phyloP scores from a whole-genome alignment of 805 yeast species.

The Starmerella stigmatis region DNA sequence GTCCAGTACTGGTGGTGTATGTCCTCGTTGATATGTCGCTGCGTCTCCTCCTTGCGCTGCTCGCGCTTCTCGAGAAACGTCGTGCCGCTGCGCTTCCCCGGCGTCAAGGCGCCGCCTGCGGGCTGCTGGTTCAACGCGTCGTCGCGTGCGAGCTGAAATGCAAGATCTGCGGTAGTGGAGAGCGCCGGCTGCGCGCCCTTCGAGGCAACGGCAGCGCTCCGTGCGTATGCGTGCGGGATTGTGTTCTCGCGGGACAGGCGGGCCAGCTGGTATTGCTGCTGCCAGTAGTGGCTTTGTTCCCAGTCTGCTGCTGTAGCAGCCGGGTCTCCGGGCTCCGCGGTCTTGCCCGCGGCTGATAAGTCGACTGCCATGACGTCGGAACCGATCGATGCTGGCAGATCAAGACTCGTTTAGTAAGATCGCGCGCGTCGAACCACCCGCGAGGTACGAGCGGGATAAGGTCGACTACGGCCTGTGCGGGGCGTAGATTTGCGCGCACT shows the following conservation, averaged over 20 bases:
- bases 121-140: constrained; percentile 26
- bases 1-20: constrained; percentile 77
- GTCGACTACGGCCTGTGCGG: no score
- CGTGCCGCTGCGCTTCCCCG: constrained; percentile 14
- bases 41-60: constrained; percentile 35
- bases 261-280: constrained; percentile 64
- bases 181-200: constrained; percentile 27
- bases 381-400: neutral
- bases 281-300: constrained; percentile 42
- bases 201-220: constrained; percentile 60
- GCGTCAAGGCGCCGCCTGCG: constrained; percentile 23
- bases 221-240: constrained; percentile 70
- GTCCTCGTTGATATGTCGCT: constrained; percentile 32
- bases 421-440: neutral
- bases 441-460: no score
- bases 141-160: constrained; percentile 31
- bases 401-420: neutral
- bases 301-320: constrained; percentile 7
- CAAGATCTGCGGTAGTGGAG: constrained; percentile 33
- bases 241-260: constrained; percentile 59
- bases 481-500: no score
- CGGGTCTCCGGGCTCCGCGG: constrained; percentile 7
- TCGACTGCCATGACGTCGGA: constrained; percentile 10
- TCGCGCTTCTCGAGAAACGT: constrained; percentile 27
- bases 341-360: constrained; percentile 2